Evolutionary conservation across 2,329 filamentous ascomycete genomes (phyloP).

Genomic region (Neonectria sp.): DNA sequence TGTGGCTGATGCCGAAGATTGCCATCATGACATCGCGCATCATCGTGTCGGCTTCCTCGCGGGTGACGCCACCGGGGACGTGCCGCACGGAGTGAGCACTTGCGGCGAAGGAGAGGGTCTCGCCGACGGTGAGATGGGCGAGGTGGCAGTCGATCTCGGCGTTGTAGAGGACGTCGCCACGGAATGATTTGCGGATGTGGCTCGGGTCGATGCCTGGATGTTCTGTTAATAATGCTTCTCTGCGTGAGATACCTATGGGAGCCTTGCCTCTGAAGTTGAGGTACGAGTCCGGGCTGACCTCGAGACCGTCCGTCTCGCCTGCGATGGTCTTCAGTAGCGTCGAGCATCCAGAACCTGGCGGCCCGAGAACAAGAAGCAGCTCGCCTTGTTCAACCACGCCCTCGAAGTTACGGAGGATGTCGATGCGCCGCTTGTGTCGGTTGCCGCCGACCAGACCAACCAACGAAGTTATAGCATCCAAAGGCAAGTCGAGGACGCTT

Average conservation of each 20-base stretch:
- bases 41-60: constrained; percentile 40
- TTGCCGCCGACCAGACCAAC: constrained; percentile 10
- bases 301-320: constrained; percentile 63
- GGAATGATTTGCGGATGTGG: constrained; percentile 60
- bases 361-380: constrained; percentile 61
- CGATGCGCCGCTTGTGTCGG: constrained; percentile 34
- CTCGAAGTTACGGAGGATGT: constrained; percentile 49
- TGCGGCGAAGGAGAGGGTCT: constrained; percentile 76
- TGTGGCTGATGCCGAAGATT: constrained; percentile 84
- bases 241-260: not conserved
- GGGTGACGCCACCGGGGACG: constrained; percentile 49
- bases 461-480: constrained; percentile 32
- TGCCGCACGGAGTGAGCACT: constrained; percentile 74
- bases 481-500: constrained; percentile 40
- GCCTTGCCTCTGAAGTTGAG: constrained; percentile 68
- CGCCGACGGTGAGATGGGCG: constrained; percentile 75
- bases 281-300: constrained; percentile 43
- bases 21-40: constrained; percentile 73
- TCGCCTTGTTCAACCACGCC: constrained; percentile 49
- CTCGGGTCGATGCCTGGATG: constrained; percentile 46
- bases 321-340: constrained; percentile 71
- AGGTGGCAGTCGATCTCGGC: constrained; percentile 77
- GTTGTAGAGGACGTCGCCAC: constrained; percentile 74
- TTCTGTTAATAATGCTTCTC: not conserved
- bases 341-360: constrained; percentile 68